Base-by-base conservation (phyloP, 805 yeast species). In the Clavispora asparagi region DNA sequence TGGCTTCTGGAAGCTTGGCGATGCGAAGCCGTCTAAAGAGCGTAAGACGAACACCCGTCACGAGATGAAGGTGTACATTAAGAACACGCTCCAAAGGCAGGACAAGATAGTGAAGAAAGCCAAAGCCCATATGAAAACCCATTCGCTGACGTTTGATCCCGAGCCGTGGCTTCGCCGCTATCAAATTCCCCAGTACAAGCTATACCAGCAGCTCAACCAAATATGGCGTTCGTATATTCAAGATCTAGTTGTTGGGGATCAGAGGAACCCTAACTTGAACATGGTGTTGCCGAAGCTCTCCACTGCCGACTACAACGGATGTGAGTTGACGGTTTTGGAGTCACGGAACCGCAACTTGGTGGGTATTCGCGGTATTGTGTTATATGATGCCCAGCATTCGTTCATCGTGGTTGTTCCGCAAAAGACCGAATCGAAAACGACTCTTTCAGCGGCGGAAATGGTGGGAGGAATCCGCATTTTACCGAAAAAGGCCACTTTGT, bases 281-380 rank as follows among this genome's bases (percentile, higher is more conserved):
- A 53, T 64, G 31, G 51, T 81, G 1, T 62, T 85, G 17, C 68
- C 79, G 6, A 81, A 83, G 53, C 65, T 90, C 36, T 76, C 92
- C 1, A 76, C 84, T 49, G 87, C 94, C 1, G 97, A 90, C 57
- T 85, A 78, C 64, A 85, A 84, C 55, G 97, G 97, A 3, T 78
- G 94, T n/a, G 61, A 63, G 37, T 47, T 89, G 12, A 72, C 71
- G 12, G 90, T 90, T 0, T 56, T 71, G 2, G 76, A 79, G 40
- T 72, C 87, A n/a, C 64, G 67, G 17, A 85, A 83, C 56, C 67
- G 73, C 6, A 75, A 79, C 42, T 58, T 78, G 45, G 71, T 83
- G 7, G 95, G 94, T 0, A 55, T 74, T 29, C 53, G 70, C 33
- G 97, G 97, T 0, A 85, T 90, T 6, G 87, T 90, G 1, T 67